Percentiles rank a stretch among this genome's conserved stretches.
Conservation (phyloP, 2,329 filamentous ascomycete species). For the Chaetomium strumarium region DNA sequence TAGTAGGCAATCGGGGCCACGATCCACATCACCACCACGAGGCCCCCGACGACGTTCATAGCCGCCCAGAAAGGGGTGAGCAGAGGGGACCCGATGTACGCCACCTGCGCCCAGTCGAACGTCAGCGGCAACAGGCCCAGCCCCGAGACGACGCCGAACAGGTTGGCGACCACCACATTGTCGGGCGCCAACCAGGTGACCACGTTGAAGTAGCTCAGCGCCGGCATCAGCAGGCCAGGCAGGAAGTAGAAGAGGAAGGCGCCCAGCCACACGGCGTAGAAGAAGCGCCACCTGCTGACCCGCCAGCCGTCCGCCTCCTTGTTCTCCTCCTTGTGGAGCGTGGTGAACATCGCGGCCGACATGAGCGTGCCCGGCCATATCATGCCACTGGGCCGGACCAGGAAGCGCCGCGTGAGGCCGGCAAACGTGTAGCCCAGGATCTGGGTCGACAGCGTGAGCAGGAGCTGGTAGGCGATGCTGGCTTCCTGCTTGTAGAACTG, state of each 20-base stretch:
- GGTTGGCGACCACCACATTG: conserved; percentile 77
- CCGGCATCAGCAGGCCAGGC: conserved; percentile 74
- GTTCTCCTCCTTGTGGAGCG: conserved; percentile 78
- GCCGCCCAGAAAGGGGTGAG: conserved; percentile 83
- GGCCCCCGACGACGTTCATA: conserved; percentile 74
- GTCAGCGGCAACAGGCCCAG: conserved; percentile 79
- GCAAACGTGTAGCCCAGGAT: conserved; percentile 83
- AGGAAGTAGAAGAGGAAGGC: conserved; percentile 81
- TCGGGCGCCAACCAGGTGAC: conserved; percentile 84
- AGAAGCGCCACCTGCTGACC: conserved; percentile 79
- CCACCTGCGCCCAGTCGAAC: conserved; percentile 88
- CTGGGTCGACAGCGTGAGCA: conserved; percentile 80
- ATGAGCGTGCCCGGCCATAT: conserved; percentile 87
- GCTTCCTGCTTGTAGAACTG: conserved; percentile 82
- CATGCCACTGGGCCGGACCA: conserved; percentile 82
- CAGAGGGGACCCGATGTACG: conserved; percentile 78
- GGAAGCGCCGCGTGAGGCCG: conserved; percentile 70
- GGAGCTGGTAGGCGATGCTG: conserved; percentile 68
- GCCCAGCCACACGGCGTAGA: conserved; percentile 64
- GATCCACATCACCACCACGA: conserved; percentile 81
- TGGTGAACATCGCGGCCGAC: conserved; percentile 84
- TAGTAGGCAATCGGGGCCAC: conserved; percentile 77
- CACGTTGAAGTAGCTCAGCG: conserved; percentile 82
- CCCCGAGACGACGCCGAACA: conserved; percentile 81
- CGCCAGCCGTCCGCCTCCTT: conserved; percentile 76